Evolutionary conservation across 805 yeast genomes (phyloP), one percentile per base, ranked within the genome.

Genomic region (Osmozyma mogii): DNA sequence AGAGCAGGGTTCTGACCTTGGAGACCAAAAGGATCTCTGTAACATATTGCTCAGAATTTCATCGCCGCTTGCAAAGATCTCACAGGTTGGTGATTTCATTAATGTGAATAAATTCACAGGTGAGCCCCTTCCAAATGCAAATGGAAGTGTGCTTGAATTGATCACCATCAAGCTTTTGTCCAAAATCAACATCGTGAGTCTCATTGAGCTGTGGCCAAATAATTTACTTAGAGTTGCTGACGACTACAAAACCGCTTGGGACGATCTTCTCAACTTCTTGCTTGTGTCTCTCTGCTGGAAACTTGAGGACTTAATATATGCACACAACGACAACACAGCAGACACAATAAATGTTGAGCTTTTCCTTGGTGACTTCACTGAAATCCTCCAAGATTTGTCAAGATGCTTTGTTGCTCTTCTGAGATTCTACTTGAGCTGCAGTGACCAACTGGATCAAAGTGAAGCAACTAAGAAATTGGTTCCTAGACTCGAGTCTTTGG

Each of bases 221-320:
- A 40, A 43, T 18, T 47, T 49, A 19, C 16, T 46, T 8, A 31
- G 31, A 12, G 24, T 36, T 2, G 25, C 40, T 21, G 34, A 32
- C 17, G 32, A 34, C 4, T 31, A 47, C 16, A 37, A 34, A 6
- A 32, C 28, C 4, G 36, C 48, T 0, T 41, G 54, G 32, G 38
- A 28, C 15, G 36, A 35, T 4, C 28, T 56, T 2, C 36, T 54
- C 17, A 56, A 54, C 19, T 45, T 54, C n/a, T 25, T 52, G 2
- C 38, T 58, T 17, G 33, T 49, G 4, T 25, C 50, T 1, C 38
- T 48, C 5, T 52, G 63, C 4, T 54, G 65, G 62, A 56, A 53
- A 31, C 43, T 61, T 11, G 67, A 61, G 24, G 50, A 46, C 13
- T 44, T 61, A 16, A 41, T 57, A 4, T 40, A 42, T 11, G 43